A percentile compares a stretch with the other conserved stretches of the same genome.
Conservation (phyloP, 2,329 filamentous ascomycete genomes). For the Colletotrichum shisoi region DNA sequence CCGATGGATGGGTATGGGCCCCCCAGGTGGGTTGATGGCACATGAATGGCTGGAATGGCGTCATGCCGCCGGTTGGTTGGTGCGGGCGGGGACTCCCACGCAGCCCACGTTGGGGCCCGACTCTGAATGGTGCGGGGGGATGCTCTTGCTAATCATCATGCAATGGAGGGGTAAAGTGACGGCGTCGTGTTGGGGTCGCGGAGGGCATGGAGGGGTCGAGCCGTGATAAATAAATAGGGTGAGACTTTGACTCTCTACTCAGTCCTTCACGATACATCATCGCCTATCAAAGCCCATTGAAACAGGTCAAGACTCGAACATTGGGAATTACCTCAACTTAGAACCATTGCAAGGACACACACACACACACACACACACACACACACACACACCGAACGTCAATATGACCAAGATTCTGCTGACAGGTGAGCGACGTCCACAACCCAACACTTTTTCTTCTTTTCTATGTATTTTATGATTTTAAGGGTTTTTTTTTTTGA, state of each 20-base stretch:
- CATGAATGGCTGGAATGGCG: slow-evolving; percentile 30
- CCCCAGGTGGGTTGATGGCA: not conserved
- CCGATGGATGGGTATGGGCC: not conserved
- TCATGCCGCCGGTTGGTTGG: not conserved
- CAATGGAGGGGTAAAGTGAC: slow-evolving; percentile 35
- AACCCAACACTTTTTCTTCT: too few relatives aligned
- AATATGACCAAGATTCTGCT: slow-evolving; percentile 58
- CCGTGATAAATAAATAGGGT: slow-evolving; percentile 17
- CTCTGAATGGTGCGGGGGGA: slow-evolving; percentile 14
- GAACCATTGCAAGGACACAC: too few relatives aligned
- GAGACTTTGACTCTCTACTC: not conserved
- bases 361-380: too few relatives aligned
- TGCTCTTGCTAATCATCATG: slow-evolving; percentile 24
- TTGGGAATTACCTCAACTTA: too few relatives aligned
- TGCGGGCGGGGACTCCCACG: slow-evolving; percentile 11
- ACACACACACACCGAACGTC: not conserved
- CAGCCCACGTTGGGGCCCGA: slow-evolving; percentile 4
- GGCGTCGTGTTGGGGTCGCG: slow-evolving; percentile 8
- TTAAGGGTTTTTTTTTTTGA: too few relatives aligned
- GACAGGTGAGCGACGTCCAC: slow-evolving; percentile 50
- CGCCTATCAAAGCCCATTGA: not conserved
- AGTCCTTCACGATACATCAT: not conserved
- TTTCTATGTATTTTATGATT: too few relatives aligned
- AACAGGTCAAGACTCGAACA: too few relatives aligned
- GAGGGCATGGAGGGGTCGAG: not conserved